phyloP scores from a whole-genome alignment of 805 yeast species.

The Candida mattraensis region DNA sequence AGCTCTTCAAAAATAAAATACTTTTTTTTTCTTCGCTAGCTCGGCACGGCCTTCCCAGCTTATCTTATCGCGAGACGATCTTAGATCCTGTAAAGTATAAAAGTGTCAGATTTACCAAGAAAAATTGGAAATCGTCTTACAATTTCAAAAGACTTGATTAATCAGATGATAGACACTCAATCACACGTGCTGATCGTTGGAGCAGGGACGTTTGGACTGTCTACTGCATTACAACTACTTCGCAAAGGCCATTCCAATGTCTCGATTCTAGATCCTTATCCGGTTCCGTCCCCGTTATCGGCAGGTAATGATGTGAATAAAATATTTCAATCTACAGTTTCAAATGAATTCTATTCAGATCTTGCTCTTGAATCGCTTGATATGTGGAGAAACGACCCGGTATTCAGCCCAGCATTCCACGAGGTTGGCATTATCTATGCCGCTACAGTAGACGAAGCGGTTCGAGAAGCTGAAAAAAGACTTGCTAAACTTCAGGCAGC shows the following conservation, averaged over 20 bases:
- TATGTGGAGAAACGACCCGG: conserved; percentile 32
- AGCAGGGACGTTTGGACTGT: conserved; percentile 45
- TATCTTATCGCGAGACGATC: no score
- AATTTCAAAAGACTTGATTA: no score
- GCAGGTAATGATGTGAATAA: conserved; percentile 33
- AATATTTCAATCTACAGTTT: conserved; percentile 34
- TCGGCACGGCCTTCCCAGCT: not conserved
- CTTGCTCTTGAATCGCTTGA: conserved; percentile 36
- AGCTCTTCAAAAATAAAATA: not conserved
- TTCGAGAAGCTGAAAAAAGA: conserved; percentile 9
- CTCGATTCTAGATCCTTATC: conserved; percentile 1
- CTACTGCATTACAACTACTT: conserved; percentile 39
- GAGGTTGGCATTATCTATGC: conserved; percentile 35
- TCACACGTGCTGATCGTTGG: conserved; percentile 36
- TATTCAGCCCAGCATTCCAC: conserved; percentile 27
- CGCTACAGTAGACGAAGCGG: conserved; percentile 14
- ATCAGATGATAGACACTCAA: conserved; percentile 3
- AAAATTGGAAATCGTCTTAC: no score
- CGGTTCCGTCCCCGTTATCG: conserved; percentile 1
- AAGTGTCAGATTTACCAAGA: no score
- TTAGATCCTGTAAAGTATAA: no score
- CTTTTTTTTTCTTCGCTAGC: conserved; percentile 1
- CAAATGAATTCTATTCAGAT: conserved; percentile 26
- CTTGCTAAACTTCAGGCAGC: conserved; percentile 1
- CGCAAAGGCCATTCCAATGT: conserved; percentile 35